Evolutionary conservation across 768 basidiomycete species (phyloP).

Genomic region (Lyophyllum decastes): DNA sequence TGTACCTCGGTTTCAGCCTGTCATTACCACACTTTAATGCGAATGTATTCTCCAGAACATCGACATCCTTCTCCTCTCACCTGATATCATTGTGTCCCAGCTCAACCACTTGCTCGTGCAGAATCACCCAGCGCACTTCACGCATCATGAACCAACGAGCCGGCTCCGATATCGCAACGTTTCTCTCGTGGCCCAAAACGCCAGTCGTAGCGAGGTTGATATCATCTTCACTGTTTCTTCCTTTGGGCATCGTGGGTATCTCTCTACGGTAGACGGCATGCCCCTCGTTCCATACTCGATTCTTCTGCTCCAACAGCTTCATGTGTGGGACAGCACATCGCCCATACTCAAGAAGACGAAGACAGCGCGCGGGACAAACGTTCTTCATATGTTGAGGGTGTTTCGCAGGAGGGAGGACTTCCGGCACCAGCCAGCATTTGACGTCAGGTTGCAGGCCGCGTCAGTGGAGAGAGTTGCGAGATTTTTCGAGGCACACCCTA

Average conservation of each 20-base stretch:
- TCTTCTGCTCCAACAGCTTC: constrained; percentile 14
- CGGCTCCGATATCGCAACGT: background rate
- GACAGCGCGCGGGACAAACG: background rate
- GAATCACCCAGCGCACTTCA: constrained; percentile 4
- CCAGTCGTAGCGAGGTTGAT: background rate
- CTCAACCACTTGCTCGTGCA: constrained; percentile 6
- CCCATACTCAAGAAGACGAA: background rate
- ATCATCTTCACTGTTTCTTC: background rate
- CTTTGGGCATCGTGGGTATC: background rate
- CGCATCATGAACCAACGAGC: background rate
- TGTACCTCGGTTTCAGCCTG: background rate
- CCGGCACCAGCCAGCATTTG: constrained; percentile 8
- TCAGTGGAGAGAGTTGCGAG: constrained; percentile 2
- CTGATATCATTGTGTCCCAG: background rate
- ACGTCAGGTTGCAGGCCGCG: constrained; percentile 6
- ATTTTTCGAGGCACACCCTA: constrained; percentile 7
- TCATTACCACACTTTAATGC: background rate
- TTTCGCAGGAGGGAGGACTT: constrained; percentile 3
- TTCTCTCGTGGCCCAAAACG: background rate
- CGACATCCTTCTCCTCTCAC: background rate
- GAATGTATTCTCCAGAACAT: background rate
- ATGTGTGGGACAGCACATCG: constrained; percentile 10
- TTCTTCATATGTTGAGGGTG: constrained; percentile 10
- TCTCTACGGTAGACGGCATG: constrained; percentile 1
- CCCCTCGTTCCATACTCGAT: constrained; percentile 15